These are phyloP conservation scores for Neospora caninum DNA, from an alignment of 169 alveolate genomes.

Conservation along the genomic window DNA sequence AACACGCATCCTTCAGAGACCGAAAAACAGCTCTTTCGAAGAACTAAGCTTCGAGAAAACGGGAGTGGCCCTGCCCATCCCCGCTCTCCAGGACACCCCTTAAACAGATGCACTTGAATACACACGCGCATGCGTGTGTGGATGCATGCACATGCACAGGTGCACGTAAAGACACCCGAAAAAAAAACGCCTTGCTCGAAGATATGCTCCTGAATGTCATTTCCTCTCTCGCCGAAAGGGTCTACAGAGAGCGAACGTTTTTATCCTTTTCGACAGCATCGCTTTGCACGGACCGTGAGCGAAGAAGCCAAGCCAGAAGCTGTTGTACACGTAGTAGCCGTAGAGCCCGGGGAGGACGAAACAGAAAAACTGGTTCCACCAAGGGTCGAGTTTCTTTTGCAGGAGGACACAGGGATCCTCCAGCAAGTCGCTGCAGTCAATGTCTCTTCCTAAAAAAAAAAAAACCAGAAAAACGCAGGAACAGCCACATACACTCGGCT, in stretches of 20 bases:
- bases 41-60: not conserved
- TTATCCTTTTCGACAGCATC: too few relatives aligned
- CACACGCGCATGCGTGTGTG: too few relatives aligned
- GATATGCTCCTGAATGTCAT: too few relatives aligned
- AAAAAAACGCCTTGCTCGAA: too few relatives aligned
- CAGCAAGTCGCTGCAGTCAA: slow-evolving; percentile 66
- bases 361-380: slow-evolving; percentile 81
- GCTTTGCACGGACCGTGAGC: slow-evolving; percentile 66
- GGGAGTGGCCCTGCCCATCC: not conserved
- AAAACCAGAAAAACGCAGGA: not conserved
- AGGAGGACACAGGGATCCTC: slow-evolving; percentile 69
- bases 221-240: too few relatives aligned
- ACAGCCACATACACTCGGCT: not conserved
- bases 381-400: slow-evolving; percentile 77
- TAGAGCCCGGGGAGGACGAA: slow-evolving; percentile 81
- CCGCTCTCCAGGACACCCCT: not conserved
- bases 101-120: too few relatives aligned
- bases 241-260: too few relatives aligned
- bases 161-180: too few relatives aligned
- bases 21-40: not conserved
- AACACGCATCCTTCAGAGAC: not conserved
- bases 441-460: slow-evolving; percentile 27
- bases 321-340: slow-evolving; percentile 75
- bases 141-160: too few relatives aligned
- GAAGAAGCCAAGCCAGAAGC: slow-evolving; percentile 81